Percentiles rank a stretch among this genome's conserved stretches.
Evolutionary conservation across 2,329 filamentous ascomycete species (phyloP).

Genomic region (Arthrobotrys megalospora): DNA sequence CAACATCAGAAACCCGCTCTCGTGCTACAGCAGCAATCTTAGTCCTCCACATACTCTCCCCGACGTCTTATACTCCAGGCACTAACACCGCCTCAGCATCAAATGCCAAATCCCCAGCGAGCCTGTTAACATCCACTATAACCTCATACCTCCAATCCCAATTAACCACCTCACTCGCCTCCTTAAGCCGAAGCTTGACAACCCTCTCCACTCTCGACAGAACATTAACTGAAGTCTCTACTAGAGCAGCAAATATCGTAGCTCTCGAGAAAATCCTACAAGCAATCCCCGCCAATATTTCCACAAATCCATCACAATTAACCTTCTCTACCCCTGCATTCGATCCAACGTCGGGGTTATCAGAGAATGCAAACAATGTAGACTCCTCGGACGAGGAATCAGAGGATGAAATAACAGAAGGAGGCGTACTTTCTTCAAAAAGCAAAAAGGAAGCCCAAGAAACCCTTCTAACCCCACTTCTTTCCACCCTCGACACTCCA

Average conservation of each 20-base stretch:
- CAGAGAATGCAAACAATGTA: conserved; percentile 8
- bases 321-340: conserved; percentile 49
- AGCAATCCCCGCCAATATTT: conserved; percentile 50
- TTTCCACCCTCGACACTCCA: conserved; percentile 85
- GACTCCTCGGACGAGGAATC: conserved; percentile 25
- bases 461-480: conserved; percentile 79
- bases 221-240: conserved; percentile 83
- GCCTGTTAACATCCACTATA: conserved; percentile 80
- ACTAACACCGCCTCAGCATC: conserved; percentile 65
- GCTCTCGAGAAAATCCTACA: conserved; percentile 69
- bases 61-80: conserved; percentile 44
- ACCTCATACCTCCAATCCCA: conserved; percentile 86
- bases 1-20: conserved; percentile 56
- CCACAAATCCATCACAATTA: conserved; percentile 51
- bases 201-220: conserved; percentile 86
- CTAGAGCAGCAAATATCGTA: conserved; percentile 91
- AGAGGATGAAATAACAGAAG: conserved; percentile 28
- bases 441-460: conserved; percentile 62
- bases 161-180: conserved; percentile 82
- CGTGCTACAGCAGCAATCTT: conserved; percentile 51
- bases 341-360: conserved; percentile 35
- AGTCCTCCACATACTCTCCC: conserved; percentile 58
- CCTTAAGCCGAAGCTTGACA: conserved; percentile 81
- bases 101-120: conserved; percentile 75
- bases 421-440: not conserved